phyloP scores from a whole-genome alignment of 176 grass and related monocot genomes.

The Typha latifolia region DNA sequence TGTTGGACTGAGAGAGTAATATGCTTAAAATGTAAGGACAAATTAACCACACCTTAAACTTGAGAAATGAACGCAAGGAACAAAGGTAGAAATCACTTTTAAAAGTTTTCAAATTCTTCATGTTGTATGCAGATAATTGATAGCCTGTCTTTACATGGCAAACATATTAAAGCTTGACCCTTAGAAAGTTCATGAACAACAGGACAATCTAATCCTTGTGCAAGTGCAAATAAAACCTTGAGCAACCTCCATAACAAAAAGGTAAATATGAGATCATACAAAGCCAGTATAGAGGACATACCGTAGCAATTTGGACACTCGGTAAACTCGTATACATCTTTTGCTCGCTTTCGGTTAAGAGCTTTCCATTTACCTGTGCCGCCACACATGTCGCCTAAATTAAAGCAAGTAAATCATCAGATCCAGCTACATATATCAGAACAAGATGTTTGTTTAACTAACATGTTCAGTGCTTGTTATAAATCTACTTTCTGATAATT shows the following conservation, averaged over 20 bases:
- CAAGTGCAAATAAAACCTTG: neutral
- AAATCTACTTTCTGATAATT: no score
- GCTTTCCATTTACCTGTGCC: conserved; percentile 99
- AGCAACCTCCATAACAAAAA: neutral
- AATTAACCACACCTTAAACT: neutral
- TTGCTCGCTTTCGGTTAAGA: conserved; percentile 92
- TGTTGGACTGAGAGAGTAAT: neutral
- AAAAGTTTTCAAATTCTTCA: no score
- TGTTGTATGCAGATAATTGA: no score
- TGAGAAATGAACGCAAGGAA: no score
- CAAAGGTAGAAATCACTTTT: no score
- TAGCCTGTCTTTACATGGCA: no score
- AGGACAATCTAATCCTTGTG: neutral
- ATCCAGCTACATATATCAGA: neutral
- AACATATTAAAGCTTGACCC: no score
- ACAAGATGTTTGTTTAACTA: neutral
- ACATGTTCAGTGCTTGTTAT: neutral
- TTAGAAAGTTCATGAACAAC: no score
- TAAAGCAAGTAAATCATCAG: conserved; percentile 9
- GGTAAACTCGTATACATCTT: conserved; percentile 94
- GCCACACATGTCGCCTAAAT: conserved; percentile 93
- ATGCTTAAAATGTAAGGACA: neutral
- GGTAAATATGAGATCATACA: neutral
- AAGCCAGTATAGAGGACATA: conserved; percentile 16
- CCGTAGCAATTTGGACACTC: conserved; percentile 99